Evolutionary conservation across 352 stramenopile genomes (phyloP).

Genomic region (Globisporangium paroecandrum): DNA sequence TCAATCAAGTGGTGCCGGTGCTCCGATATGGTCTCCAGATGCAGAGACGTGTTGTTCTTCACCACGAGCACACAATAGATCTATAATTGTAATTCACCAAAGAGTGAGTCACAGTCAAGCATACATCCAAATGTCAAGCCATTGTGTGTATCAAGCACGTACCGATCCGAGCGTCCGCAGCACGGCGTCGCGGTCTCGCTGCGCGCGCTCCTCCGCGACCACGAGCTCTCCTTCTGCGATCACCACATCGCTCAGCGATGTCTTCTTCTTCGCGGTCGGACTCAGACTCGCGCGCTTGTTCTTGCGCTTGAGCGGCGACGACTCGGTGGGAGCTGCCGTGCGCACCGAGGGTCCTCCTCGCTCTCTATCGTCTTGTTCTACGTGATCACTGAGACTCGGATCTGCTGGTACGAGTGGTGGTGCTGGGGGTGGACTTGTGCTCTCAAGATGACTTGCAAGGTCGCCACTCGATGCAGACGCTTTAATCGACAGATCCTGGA

Average conservation of each 20-base stretch:
- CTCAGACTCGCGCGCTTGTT: conserved; percentile 40
- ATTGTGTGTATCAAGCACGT: conserved; percentile 3
- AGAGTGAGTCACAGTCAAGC: neutral
- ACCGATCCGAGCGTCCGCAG: conserved; percentile 50
- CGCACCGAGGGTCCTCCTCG: neutral
- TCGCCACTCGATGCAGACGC: neutral
- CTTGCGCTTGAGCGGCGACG: conserved; percentile 27
- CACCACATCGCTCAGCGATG: conserved; percentile 31
- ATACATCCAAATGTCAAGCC: neutral
- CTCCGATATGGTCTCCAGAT: conserved; percentile 38
- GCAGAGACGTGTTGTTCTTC: conserved; percentile 27
- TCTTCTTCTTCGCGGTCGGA: conserved; percentile 18
- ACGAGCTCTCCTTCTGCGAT: conserved; percentile 45
- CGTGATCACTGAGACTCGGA: neutral
- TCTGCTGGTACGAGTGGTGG: neutral
- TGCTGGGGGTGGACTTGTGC: neutral
- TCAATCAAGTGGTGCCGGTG: conserved; percentile 33
- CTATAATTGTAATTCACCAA: conserved; percentile 15
- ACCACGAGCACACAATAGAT: conserved; percentile 44
- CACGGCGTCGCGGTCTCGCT: conserved; percentile 10
- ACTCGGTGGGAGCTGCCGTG: neutral
- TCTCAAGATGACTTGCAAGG: neutral
- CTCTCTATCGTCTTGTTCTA: neutral
- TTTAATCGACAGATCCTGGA: conserved; percentile 39
- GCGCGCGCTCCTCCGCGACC: conserved; percentile 43